Base-by-base conservation (phyloP, 805 yeast species). In the Blastobotrys attinorum region DNA sequence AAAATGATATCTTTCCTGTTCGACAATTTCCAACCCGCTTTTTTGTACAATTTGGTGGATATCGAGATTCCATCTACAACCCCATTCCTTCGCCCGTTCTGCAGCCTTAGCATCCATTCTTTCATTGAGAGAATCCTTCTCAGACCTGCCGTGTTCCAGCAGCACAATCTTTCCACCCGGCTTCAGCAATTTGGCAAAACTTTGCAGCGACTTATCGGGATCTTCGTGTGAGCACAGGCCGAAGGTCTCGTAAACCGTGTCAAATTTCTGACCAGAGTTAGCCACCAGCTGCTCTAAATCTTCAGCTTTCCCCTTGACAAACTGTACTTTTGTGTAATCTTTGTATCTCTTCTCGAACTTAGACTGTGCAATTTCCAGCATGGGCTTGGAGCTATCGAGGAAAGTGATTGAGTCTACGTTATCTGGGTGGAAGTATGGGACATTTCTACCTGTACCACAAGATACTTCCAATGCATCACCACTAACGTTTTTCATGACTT, bases 1-100 rank as follows among this genome's bases (percentile, higher is more conserved):
- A 48, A 92, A 72, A 65, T 92, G 97, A 17, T 79, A 79, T 51
- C 95, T 71, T 49, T 76, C 77, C 56, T 85, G 90, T 52, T 77
- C 79, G 2, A 88, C 85, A 36, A 92, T 75, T 51, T 83, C 89
- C 44, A 92, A 69, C 0, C 95, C 95, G 4, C 95, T 80, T 46
- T 78, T 79, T 58, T 83, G 89, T 22, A 92, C 72, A 33, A 92
- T 70, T 54, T 83, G 94, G 20, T 89, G 95, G 52, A 92, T 85
- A 59, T 92, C 97, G 50, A 92, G 67, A 59, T 92, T 92, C 97
- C 97, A 92, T 58, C 97, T 71, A 63, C 98, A 92, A 1, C 96
- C 98, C 97, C 97, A 92, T 2, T 81, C 78, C 47, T 82, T 76
- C 66, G 89, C 76, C 63, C 96, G 81, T 53, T 77, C 76, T 48